Percentiles rank a stretch among this genome's conserved stretches.
These are phyloP conservation scores for Pulicaria dysenterica DNA, from an alignment of 129 eudicot genomes.

Conservation along the genomic window DNA sequence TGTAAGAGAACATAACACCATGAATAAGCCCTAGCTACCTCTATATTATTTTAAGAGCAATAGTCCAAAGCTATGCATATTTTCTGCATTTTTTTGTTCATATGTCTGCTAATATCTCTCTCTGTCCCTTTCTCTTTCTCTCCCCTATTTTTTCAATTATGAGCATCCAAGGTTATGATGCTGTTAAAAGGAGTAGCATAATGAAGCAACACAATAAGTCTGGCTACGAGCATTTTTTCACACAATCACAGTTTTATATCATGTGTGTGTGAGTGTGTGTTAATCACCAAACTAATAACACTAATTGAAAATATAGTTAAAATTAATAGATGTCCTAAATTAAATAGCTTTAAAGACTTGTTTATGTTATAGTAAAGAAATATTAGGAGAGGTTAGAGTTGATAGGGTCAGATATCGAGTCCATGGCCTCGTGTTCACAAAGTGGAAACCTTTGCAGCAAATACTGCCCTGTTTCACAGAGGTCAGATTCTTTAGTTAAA, in stretches of 20 bases:
- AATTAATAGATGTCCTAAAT: background rate
- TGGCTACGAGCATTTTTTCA: too few relatives aligned
- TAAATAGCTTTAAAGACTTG: background rate
- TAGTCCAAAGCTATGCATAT: slow-evolving; percentile 33
- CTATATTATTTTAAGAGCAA: slow-evolving; percentile 13
- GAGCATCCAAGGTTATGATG: background rate
- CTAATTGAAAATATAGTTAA: background rate
- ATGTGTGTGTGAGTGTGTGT: too few relatives aligned
- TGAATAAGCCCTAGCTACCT: slow-evolving; percentile 34
- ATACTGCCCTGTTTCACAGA: slow-evolving; percentile 33
- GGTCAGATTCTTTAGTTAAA: slow-evolving; percentile 28
- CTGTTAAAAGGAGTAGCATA: background rate
- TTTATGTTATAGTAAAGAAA: background rate
- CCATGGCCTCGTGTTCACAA: slow-evolving; percentile 35
- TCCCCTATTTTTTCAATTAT: background rate
- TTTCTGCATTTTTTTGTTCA: slow-evolving; percentile 37
- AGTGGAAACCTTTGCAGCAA: slow-evolving; percentile 37
- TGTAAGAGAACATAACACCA: slow-evolving; percentile 27
- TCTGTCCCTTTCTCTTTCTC: background rate
- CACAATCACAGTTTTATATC: too few relatives aligned
- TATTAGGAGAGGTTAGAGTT: slow-evolving; percentile 9
- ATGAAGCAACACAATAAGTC: background rate
- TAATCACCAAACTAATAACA: too few relatives aligned
- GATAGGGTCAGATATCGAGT: slow-evolving; percentile 18
- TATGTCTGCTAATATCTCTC: slow-evolving; percentile 12